Evolutionary conservation across 2,329 filamentous ascomycete species (phyloP), one percentile per base, ranked within the genome.

Genomic region (Pseudogymnoascus sp.): DNA sequence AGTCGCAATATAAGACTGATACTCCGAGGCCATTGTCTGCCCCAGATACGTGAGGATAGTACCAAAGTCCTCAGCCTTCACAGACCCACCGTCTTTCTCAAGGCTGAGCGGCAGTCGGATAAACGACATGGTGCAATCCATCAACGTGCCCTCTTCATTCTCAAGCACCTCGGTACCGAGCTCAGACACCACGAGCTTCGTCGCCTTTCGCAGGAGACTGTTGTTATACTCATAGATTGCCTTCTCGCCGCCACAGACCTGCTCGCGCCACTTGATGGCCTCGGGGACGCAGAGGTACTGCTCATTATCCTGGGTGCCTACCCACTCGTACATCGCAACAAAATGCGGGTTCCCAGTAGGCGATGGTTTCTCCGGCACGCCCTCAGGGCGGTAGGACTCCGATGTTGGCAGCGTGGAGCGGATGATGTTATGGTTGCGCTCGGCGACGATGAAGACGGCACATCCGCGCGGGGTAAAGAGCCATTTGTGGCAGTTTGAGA

Each of bases 401-500:
- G 88, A 91, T 0, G 91, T 96, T 0, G 91, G 90, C 31, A 96
- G 74, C 0, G 90, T 88, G 1, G 87, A 87, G 12, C 86, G 83
- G 43, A 97, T 85, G 46, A 96, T 75, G 59, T 79, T 77, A 73
- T 97, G 93, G 74, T 96, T 92, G 21, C 88, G 82, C 16, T 79
- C 65, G 0, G 92, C 89, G 1, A 95, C 89, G 75, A 96, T 89
- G 67, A 97, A 84, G 3, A 95, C 78, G 2, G 91, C 91, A 72
- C 89, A 92, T 14, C 88, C 88, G 34, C 93, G 86, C 0, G 93
- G 93, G 0, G 85, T 84, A 71, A 85, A 87, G 6, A 97, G 84
- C 93, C 93, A 97, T 78, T 96, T 96, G 78, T 96, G 90, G 69
- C 87, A 90, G 74, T 97, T 97, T 63, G 82, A 88, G 12, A 93